Base-by-base conservation (phyloP, 106 monocot genomes). In the Amphibolis antarctica region DNA sequence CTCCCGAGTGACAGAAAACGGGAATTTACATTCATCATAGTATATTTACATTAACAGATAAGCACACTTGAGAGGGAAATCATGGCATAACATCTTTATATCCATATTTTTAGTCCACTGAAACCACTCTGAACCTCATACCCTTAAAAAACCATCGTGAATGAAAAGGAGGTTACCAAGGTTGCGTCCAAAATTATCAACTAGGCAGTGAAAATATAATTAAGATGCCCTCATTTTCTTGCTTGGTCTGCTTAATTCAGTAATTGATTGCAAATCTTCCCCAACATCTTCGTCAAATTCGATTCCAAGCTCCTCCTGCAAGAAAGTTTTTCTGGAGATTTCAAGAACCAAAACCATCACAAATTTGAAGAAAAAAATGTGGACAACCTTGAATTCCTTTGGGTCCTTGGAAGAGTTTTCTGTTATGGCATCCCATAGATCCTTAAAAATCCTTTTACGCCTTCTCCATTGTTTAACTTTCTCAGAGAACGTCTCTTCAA, bases 261-360 rank as follows among this genome's bases (percentile, higher is more conserved):
- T 65, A 63, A 73, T 79, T 43, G 79, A 74, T 57, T 94, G 86
- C 55, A 94, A 68, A 74, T 56, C 76, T 27, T 84, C 82, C 20
- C 89, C 89, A 69, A 83, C 79, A 83, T 89, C 94, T 79, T 94
- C 94, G 65, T 89, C 94, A 67, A 81, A 94, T 63, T 94, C 94
- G 29, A 89, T 50, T 46, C 94, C 89, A 42, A 94, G 86, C 64
- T 94, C 94, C 59, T 94, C 89, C 94, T 94, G 86, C 66, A 69
- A 62, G 77, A 62, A 21, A 60, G 23, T 26, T 48, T 30, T 23
- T 21, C 24, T 25, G 23, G n/a, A 31, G 27, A 20, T n/a, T 25
- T n/a, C 20, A 70, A 19, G 42, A 17, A 59, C 5, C 10, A 6
- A 23, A 44, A 59, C 20, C 56, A 22, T 47, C 28, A 56, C 19